Conservation (phyloP, 2,329 filamentous ascomycete species). For the Aureobasidium sp. region DNA sequence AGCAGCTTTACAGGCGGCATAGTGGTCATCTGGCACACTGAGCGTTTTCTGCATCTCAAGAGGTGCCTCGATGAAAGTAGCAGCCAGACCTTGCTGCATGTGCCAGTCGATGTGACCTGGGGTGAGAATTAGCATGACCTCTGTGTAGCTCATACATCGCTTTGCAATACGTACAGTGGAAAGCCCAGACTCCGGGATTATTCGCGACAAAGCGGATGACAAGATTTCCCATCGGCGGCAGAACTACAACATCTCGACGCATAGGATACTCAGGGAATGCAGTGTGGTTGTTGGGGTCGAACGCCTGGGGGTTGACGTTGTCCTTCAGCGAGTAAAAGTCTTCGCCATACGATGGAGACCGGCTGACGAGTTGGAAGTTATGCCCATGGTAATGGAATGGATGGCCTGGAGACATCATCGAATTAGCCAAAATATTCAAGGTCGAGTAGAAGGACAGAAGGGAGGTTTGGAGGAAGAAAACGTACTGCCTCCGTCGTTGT, state of each 20-base stretch:
- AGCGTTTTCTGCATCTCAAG: conserved; percentile 53
- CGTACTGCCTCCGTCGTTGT: conserved; percentile 49
- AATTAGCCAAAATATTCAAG: conserved; percentile 21
- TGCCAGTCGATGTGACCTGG: conserved; percentile 46
- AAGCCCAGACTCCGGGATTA: conserved; percentile 37
- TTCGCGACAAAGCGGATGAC: conserved; percentile 50
- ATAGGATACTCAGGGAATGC: conserved; percentile 36
- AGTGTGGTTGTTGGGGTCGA: conserved; percentile 28
- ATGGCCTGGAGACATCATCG: conserved; percentile 35
- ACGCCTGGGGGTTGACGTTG: conserved; percentile 14
- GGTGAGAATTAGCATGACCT: conserved; percentile 7
- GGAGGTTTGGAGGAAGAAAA: not conserved
- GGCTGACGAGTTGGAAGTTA: conserved; percentile 56
- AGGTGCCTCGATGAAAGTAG: conserved; percentile 46
- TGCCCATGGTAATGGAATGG: conserved; percentile 73
- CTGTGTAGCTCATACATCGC: not conserved
- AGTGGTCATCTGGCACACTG: conserved; percentile 55
- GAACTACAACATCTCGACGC: conserved; percentile 48
- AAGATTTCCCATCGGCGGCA: conserved; percentile 47
- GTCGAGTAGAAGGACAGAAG: not conserved
- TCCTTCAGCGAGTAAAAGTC: conserved; percentile 23
- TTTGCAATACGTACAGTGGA: conserved; percentile 16
- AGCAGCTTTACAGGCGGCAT: conserved; percentile 50
- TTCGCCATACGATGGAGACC: conserved; percentile 24
- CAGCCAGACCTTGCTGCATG: conserved; percentile 44